phyloP scores from a whole-genome alignment of 805 yeast genomes.

The Kazachstania bromeliacearum region DNA sequence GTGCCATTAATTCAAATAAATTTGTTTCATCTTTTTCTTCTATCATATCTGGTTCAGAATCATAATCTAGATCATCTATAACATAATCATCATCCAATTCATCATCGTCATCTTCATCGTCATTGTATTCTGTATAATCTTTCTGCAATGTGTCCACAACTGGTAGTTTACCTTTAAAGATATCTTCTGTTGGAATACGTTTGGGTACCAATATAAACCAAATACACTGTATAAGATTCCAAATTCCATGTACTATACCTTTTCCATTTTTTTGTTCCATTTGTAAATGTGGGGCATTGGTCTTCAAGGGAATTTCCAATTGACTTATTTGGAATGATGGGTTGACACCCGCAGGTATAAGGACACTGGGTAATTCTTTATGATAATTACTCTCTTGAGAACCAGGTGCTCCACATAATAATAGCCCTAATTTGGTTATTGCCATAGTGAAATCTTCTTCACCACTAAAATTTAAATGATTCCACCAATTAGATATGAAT shows the following conservation, averaged over 20 bases:
- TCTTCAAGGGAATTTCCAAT: no score
- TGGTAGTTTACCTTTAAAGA: no score
- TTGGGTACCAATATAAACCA: no score
- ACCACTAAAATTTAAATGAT: slow-evolving; percentile 24
- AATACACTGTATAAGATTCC: no score
- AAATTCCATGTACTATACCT: no score
- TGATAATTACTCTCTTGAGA: slow-evolving; percentile 17
- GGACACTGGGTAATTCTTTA: slow-evolving; percentile 15
- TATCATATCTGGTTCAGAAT: background rate
- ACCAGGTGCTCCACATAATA: slow-evolving; percentile 19
- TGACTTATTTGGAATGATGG: background rate
- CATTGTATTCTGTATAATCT: background rate
- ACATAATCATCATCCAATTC: background rate
- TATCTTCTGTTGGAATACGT: no score
- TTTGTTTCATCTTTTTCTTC: background rate
- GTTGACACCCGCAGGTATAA: background rate
- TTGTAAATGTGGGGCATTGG: no score
- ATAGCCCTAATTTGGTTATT: slow-evolving; percentile 15
- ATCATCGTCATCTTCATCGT: slow-evolving; percentile 1
- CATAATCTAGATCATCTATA: background rate
- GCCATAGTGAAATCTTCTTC: slow-evolving; percentile 25
- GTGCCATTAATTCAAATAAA: background rate
- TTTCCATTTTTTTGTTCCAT: no score
- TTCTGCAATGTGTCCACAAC: background rate
- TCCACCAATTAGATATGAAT: slow-evolving; percentile 31